Evolutionary conservation across 2,329 filamentous ascomycete species (phyloP).

Genomic region (Cercospora canescens): DNA sequence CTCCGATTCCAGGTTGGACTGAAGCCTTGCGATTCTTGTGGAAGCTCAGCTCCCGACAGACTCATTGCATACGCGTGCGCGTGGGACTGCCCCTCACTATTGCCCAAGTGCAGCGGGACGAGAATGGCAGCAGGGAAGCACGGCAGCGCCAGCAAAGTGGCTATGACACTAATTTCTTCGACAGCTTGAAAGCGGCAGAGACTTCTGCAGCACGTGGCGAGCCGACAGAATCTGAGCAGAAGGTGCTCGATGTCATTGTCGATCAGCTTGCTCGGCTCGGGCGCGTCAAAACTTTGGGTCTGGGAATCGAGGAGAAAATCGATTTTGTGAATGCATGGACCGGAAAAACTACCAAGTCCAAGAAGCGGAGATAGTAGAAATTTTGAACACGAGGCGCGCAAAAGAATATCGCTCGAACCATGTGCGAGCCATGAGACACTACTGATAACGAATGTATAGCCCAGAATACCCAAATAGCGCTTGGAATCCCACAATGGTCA

Average conservation of each 20-base stretch:
- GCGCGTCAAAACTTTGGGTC: slow-evolving; percentile 81
- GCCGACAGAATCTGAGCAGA: slow-evolving; percentile 60
- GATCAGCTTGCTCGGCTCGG: slow-evolving; percentile 86
- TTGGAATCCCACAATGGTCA: not conserved
- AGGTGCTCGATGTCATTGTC: slow-evolving; percentile 73
- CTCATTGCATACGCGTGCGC: slow-evolving; percentile 85
- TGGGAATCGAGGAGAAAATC: slow-evolving; percentile 80
- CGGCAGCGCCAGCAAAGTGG: slow-evolving; percentile 29
- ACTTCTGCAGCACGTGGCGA: slow-evolving; percentile 19
- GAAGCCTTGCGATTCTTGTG: slow-evolving; percentile 75
- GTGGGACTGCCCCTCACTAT: slow-evolving; percentile 71
- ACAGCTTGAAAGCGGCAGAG: slow-evolving; percentile 40
- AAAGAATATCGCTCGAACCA: not conserved
- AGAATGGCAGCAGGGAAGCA: slow-evolving; percentile 28
- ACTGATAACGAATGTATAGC: slow-evolving; percentile 3
- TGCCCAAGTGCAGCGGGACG: slow-evolving; percentile 36
- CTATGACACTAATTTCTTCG: slow-evolving; percentile 49
- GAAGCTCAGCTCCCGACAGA: slow-evolving; percentile 80
- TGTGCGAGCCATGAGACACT: not conserved
- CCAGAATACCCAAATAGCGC: slow-evolving; percentile 4
- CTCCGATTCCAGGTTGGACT: slow-evolving; percentile 69
- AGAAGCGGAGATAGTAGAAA: slow-evolving; percentile 7
- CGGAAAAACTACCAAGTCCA: slow-evolving; percentile 21
- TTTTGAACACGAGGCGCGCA: not conserved
- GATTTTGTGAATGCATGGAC: slow-evolving; percentile 75